Conservation (phyloP, 1,284 basidiomycete species). For the Tremellales sp. region DNA sequence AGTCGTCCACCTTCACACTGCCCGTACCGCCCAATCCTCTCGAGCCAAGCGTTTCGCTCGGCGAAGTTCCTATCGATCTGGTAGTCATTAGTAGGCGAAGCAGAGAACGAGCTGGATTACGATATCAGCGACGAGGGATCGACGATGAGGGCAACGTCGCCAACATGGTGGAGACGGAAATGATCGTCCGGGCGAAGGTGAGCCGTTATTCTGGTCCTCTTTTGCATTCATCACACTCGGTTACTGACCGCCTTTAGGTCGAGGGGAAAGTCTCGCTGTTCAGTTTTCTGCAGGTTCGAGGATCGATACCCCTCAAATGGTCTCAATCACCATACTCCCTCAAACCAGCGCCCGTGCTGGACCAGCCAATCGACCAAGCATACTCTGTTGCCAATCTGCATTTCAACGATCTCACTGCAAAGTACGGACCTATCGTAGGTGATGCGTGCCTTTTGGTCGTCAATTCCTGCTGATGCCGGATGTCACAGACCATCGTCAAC, state of each 20-base stretch:
- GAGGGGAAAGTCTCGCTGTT: slow-evolving; percentile 72
- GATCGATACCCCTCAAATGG: slow-evolving; percentile 89
- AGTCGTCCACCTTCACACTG: slow-evolving; percentile 62
- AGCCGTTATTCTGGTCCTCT: slow-evolving; percentile 18
- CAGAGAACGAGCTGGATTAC: slow-evolving; percentile 53
- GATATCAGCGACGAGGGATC: slow-evolving; percentile 55
- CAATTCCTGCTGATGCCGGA: slow-evolving; percentile 5
- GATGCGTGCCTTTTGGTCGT: neutral
- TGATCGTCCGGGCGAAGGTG: slow-evolving; percentile 70
- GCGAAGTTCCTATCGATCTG: slow-evolving; percentile 47
- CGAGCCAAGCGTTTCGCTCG: slow-evolving; percentile 17
- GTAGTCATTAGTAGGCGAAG: slow-evolving; percentile 53
- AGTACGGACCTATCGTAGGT: slow-evolving; percentile 73
- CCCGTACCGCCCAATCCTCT: slow-evolving; percentile 48
- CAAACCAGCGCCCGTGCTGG: slow-evolving; percentile 82
- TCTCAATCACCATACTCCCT: slow-evolving; percentile 66
- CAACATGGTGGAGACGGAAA: slow-evolving; percentile 58
- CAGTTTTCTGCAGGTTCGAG: slow-evolving; percentile 81
- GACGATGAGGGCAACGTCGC: slow-evolving; percentile 55
- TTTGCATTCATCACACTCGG: neutral
- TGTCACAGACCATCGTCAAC: slow-evolving; percentile 71
- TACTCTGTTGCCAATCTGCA: slow-evolving; percentile 68
- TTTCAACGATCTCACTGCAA: slow-evolving; percentile 62
- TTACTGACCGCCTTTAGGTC: slow-evolving; percentile 21
- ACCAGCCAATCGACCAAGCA: slow-evolving; percentile 70